Percentiles rank a stretch among this genome's conserved stretches.
Conservation (phyloP, 352 stramenopile species). For the Phytophthora agathidicida region DNA sequence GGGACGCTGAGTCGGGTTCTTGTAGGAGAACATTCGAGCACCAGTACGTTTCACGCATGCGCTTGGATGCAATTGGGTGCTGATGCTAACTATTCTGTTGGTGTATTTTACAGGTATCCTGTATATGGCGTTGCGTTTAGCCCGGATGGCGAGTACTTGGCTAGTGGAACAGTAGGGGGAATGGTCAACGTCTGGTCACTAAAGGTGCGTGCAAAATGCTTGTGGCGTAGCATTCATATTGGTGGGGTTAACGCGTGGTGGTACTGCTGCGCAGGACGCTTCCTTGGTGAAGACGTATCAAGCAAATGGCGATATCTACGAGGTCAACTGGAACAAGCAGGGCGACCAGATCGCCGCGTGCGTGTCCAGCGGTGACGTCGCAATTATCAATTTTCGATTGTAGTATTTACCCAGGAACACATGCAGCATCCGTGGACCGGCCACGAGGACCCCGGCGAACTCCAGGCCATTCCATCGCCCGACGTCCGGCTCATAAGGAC, state of each 20-base stretch:
- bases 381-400: conserved; percentile 91
- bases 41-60: conserved; percentile 79
- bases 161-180: conserved; percentile 96
- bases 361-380: conserved; percentile 86
- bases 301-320: conserved; percentile 97
- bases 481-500: conserved; percentile 40
- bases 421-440: conserved; percentile 16
- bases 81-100: conserved; percentile 29
- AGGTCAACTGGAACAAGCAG: conserved; percentile 97
- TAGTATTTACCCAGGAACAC: conserved; percentile 80
- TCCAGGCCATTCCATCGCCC: conserved; percentile 17
- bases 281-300: conserved; percentile 88
- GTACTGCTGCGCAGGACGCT: conserved; percentile 52
- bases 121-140: conserved; percentile 91
- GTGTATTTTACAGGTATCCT: conserved; percentile 55
- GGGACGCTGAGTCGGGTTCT: conserved; percentile 91
- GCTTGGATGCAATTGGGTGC: not conserved
- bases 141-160: conserved; percentile 93
- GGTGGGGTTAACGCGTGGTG: not conserved
- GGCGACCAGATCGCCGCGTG: conserved; percentile 87
- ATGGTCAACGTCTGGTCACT: conserved; percentile 98
- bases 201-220: conserved; percentile 79
- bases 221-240: not conserved
- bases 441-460: conserved; percentile 8
- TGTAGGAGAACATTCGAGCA: conserved; percentile 94